Evolutionary conservation across 495 filamentous ascomycete species (phyloP).

Genomic region (Xylaria venustula): DNA sequence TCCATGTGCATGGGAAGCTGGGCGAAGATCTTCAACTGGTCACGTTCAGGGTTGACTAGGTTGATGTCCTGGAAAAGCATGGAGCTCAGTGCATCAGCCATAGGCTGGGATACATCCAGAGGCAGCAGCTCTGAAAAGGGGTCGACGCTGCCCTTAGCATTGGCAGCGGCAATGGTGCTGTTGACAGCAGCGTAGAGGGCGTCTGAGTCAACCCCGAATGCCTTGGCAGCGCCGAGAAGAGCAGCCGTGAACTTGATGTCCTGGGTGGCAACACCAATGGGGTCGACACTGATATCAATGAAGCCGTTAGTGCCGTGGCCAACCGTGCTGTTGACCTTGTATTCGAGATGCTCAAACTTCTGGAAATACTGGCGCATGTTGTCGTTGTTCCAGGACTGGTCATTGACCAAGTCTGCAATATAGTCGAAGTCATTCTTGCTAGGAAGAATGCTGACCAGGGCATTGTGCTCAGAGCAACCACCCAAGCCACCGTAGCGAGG

Average conservation of each 20-base stretch:
- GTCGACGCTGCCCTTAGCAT: slow-evolving; percentile 3
- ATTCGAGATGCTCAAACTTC: slow-evolving; percentile 54
- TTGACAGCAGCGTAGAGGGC: slow-evolving; percentile 8
- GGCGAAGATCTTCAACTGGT: slow-evolving; percentile 36
- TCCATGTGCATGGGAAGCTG: slow-evolving; percentile 14
- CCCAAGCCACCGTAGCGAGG: slow-evolving; percentile 49
- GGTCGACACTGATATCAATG: slow-evolving; percentile 50
- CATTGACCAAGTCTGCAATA: slow-evolving; percentile 46
- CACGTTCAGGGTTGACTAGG: slow-evolving; percentile 29
- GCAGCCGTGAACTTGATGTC: slow-evolving; percentile 53
- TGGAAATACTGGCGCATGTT: slow-evolving; percentile 53
- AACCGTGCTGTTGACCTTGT: slow-evolving; percentile 33
- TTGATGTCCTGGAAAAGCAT: slow-evolving; percentile 56
- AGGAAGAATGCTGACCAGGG: slow-evolving; percentile 41
- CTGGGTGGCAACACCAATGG: slow-evolving; percentile 45
- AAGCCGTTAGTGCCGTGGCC: slow-evolving; percentile 59
- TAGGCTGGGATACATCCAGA: slow-evolving; percentile 28
- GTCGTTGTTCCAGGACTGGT: slow-evolving; percentile 42
- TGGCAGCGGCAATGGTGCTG: not conserved
- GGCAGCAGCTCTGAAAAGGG: slow-evolving; percentile 11
- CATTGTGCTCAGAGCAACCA: slow-evolving; percentile 53
- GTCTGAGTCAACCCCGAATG: slow-evolving; percentile 41
- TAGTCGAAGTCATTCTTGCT: slow-evolving; percentile 46
- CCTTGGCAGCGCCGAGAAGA: slow-evolving; percentile 49
- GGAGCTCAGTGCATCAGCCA: slow-evolving; percentile 39